phyloP scores from a whole-genome alignment of 176 grass and related monocot species.

The Ampelocalamus luodianensis region DNA sequence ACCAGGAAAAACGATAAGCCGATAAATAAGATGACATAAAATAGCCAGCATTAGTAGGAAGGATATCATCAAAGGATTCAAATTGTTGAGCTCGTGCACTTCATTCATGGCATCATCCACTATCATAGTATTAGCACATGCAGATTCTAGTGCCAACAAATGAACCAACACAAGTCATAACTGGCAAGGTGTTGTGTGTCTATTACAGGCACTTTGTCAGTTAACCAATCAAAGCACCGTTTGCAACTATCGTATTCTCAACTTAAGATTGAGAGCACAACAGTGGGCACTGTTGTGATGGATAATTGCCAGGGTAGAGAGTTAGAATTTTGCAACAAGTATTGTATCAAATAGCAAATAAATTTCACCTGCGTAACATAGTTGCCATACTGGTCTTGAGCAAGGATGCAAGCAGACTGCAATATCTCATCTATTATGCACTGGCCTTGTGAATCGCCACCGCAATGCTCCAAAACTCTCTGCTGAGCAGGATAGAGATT shows the following conservation, averaged over 20 bases:
- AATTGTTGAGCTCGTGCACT: background rate
- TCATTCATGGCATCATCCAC: constrained; percentile 27
- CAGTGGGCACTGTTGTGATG: background rate
- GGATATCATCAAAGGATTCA: background rate
- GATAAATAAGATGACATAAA: background rate
- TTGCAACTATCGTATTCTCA: background rate
- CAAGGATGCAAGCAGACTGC: constrained; percentile 81
- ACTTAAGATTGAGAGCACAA: background rate
- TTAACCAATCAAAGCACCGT: constrained; percentile 8
- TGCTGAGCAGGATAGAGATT: constrained; percentile 41
- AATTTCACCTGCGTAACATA: constrained; percentile 91
- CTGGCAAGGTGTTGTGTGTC: background rate
- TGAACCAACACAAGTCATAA: background rate
- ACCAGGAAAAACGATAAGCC: constrained; percentile 9
- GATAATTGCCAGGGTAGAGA: background rate
- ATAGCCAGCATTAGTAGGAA: background rate
- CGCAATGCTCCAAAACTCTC: constrained; percentile 96
- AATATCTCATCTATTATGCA: constrained; percentile 98
- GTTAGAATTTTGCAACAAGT: background rate
- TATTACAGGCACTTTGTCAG: background rate
- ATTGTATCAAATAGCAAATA: constrained; percentile 14
- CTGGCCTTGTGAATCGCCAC: constrained; percentile 74
- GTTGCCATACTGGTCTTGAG: constrained; percentile 99
- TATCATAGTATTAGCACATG: constrained; percentile 9
- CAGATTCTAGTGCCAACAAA: constrained; percentile 2